A percentile compares a stretch with the other conserved stretches of the same genome.
Conservation (phyloP, 2,329 filamentous ascomycete species). For the Diaporthe helianthi region DNA sequence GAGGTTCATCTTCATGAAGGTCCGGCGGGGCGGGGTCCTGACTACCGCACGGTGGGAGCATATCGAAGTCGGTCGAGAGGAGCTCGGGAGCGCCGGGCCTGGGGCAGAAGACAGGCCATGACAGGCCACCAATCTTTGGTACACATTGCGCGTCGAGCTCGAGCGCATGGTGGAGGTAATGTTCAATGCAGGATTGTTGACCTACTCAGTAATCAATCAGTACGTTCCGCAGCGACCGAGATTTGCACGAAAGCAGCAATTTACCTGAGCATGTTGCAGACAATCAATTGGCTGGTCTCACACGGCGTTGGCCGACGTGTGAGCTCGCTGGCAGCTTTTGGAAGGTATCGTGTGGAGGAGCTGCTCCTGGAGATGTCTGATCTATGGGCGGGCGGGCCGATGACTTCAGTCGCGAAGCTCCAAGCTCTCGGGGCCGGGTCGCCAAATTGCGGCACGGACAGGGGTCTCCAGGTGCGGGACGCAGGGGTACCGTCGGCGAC, state of each 20-base stretch:
- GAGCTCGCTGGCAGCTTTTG: neutral
- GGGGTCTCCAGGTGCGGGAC: conserved; percentile 5
- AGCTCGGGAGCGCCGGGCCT: conserved; percentile 40
- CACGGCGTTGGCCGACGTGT: neutral
- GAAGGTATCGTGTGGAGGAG: neutral
- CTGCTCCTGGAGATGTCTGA: neutral
- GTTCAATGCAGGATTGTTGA: conserved; percentile 25
- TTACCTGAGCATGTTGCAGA: conserved; percentile 32
- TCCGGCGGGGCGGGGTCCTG: conserved; percentile 25
- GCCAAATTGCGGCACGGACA: conserved; percentile 27
- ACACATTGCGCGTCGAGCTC: conserved; percentile 65
- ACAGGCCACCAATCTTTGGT: conserved; percentile 62
- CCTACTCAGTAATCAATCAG: conserved; percentile 10
- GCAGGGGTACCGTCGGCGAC: conserved; percentile 25
- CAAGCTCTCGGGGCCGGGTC: conserved; percentile 21
- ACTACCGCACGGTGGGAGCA: conserved; percentile 1
- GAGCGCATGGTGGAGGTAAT: conserved; percentile 57
- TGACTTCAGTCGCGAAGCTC: conserved; percentile 30
- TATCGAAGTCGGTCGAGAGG: conserved; percentile 29
- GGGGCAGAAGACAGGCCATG: conserved; percentile 45
- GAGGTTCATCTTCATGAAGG: conserved; percentile 61
- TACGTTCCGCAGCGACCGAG: neutral
- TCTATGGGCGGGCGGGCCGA: neutral
- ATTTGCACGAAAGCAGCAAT: neutral
- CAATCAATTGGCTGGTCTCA: conserved; percentile 20